Percentiles rank a stretch among this genome's conserved stretches.
These are phyloP conservation scores for Diutina rugosa DNA, from an alignment of 1,139 yeast genomes.

Conservation along the genomic window DNA sequence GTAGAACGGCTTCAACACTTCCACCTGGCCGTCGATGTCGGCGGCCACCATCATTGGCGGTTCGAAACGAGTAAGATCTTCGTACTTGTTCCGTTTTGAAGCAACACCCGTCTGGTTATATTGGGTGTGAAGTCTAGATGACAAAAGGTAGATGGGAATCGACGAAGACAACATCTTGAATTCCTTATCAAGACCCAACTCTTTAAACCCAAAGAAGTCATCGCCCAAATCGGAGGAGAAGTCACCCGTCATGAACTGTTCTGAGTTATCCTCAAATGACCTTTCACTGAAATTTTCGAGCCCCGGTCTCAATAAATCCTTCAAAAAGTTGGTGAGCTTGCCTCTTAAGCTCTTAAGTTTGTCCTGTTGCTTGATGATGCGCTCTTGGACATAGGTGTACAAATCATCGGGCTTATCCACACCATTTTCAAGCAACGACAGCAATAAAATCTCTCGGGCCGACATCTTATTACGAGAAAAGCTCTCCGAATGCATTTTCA, in stretches of 20 bases:
- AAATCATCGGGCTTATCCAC: conserved; percentile 68
- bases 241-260: conserved; percentile 88
- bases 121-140: conserved; percentile 57
- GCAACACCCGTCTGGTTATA: conserved; percentile 27
- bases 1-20: conserved; percentile 48
- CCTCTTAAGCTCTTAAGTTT: conserved; percentile 57
- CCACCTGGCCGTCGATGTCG: conserved; percentile 42
- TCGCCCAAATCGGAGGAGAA: conserved; percentile 88
- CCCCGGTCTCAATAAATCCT: conserved; percentile 76
- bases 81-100: conserved; percentile 40
- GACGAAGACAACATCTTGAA: conserved; percentile 77
- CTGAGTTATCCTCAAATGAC: conserved; percentile 81
- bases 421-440: conserved; percentile 75
- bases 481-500: conserved; percentile 61
- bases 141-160: conserved; percentile 81
- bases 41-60: conserved; percentile 35
- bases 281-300: conserved; percentile 62
- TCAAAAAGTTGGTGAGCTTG: conserved; percentile 63
- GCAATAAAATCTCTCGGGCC: conserved; percentile 37
- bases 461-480: conserved; percentile 33
- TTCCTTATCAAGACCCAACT: conserved; percentile 86
- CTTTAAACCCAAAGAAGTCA: conserved; percentile 94
- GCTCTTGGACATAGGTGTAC: conserved; percentile 64
- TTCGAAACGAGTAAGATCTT: conserved; percentile 44
- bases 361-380: conserved; percentile 52